Base-by-base conservation (phyloP, 495 filamentous ascomycete species). In the Daldinia vernicosa region DNA sequence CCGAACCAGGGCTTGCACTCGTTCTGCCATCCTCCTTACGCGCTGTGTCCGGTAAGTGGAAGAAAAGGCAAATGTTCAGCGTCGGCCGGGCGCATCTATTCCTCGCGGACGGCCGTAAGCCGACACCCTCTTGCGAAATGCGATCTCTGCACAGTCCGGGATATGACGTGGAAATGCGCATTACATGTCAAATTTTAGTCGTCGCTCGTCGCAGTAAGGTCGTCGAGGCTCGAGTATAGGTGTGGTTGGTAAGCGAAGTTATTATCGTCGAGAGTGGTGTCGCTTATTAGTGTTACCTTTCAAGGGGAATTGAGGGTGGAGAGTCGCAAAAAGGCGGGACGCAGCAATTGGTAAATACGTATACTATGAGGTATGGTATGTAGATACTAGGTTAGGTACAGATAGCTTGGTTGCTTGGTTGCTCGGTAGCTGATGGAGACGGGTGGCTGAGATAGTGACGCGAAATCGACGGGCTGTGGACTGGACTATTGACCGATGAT, bases 1-100 rank as follows among this genome's bases (percentile, higher is more conserved):
- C 85, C 96, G 92, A 83, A 99, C 95, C 80, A 92, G 95, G 79
- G 95, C 94, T 79, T 93, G 87, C 88, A 95, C 91, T 78, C 79
- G 88, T 51, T 77, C 75, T 54, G 70, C 63, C 75, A 77, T 77
- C 26, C 71, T 76, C 32, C 69, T 67, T 75, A 70, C 70, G 77
- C 67, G 70, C 69, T 55, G 63, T 65, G 50, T 37, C 62, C 69
- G 59, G 57, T 58, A 65, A 65, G 70, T 61, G 71, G 63, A 66
- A 33, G 58, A 54, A 66, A 53, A 59, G 54, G 61, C 43, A 60
- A 47, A 69, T 39, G 33, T 54, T 66, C 53, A 64, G 53, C 59
- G 62, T 67, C 56, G 66, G 64, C 62, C 68, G 52, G 66, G 70
- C 73, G 67, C 74, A 77, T 74, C 70, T 74, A 76, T 68, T 52